Percentiles rank a stretch among this genome's conserved stretches.
These are phyloP conservation scores for Peronosclerospora sorghi DNA, from an alignment of 352 stramenopile species.

Conservation along the genomic window DNA sequence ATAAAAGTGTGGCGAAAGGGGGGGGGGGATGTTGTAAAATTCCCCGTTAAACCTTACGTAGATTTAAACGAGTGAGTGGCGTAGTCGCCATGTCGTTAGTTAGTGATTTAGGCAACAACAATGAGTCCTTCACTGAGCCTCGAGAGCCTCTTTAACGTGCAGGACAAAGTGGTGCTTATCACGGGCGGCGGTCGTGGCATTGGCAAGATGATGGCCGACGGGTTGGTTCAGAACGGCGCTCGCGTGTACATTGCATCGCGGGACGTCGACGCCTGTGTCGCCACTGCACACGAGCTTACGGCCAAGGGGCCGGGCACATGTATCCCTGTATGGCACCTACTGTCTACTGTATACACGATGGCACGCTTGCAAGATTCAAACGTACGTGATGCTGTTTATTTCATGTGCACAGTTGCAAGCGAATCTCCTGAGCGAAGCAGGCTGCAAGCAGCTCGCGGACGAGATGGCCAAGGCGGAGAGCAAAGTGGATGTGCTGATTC, in stretches of 20 bases:
- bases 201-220: slow-evolving; percentile 92
- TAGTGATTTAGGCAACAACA: too few species aligned
- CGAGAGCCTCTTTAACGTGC: slow-evolving; percentile 25
- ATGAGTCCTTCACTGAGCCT: slow-evolving; percentile 12
- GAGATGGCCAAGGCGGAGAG: slow-evolving; percentile 69
- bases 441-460: slow-evolving; percentile 36
- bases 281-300: slow-evolving; percentile 62
- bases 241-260: slow-evolving; percentile 91
- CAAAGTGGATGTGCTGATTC: slow-evolving; percentile 88
- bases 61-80: too few species aligned
- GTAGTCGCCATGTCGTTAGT: too few species aligned
- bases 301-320: slow-evolving; percentile 47
- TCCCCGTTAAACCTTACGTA: too few species aligned
- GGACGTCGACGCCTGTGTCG: slow-evolving; percentile 63
- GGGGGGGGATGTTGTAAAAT: too few species aligned
- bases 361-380: not conserved
- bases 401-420: slow-evolving; percentile 18
- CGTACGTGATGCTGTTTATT: not conserved
- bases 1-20: too few species aligned
- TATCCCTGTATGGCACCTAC: slow-evolving; percentile 24
- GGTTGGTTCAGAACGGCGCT: slow-evolving; percentile 85
- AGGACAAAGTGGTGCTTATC: slow-evolving; percentile 81
- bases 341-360: not conserved
- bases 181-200: slow-evolving; percentile 91
- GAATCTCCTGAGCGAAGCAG: slow-evolving; percentile 22